Base-by-base conservation (phyloP, 2,329 filamentous ascomycete genomes). In the Aspergillus brunneoviolaceus region DNA sequence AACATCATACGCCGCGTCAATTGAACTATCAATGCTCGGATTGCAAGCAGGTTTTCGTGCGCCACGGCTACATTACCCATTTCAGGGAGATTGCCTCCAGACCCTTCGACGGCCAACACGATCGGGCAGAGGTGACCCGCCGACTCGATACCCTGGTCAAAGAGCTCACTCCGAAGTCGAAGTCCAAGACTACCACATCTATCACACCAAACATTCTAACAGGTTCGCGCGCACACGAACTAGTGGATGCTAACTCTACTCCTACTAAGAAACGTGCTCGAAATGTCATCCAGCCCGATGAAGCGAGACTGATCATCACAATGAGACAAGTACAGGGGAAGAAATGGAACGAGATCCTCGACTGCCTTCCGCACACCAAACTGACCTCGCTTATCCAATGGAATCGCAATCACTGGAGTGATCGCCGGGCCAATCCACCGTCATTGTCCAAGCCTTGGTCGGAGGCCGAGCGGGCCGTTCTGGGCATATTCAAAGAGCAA, bases 281-380 rank as follows among this genome's bases (percentile, higher is more conserved):
- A 53, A 62, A 56, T 49, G 35, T 10, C 45, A 66, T 75, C 2
- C 69, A 69, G n/a, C 73, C 70, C 12, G 70, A 75, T 25, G 73
- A 76, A 55, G 69, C 66, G 31, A 72, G 65, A 54, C 50, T 71
- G 21, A 69, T 76, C 54, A 64, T 75, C 16, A 60, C 59, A 53
- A 66, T 74, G 69, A 70, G 69, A 60, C 63, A 71, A 48, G 60
- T 71, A 11, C 62, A 72, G 29, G 51, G 60, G 33, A 70, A 64
- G 51, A 67, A 60, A 50, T 74, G 69, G 69, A 70, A 67, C 27
- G 69, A 76, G 5, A 69, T 76, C 35, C 39, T 64, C n/a, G 56
- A 64, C n/a, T 54, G 62, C 56, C 58, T 76, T 16, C 74, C 74
- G 4, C 59, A 64, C 25, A 68, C 65, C 31, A 69, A 60, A 10